A percentile compares a stretch with the other conserved stretches of the same genome.
Conservation (phyloP, 2,329 filamentous ascomycete genomes). For the Xylaria sp. region DNA sequence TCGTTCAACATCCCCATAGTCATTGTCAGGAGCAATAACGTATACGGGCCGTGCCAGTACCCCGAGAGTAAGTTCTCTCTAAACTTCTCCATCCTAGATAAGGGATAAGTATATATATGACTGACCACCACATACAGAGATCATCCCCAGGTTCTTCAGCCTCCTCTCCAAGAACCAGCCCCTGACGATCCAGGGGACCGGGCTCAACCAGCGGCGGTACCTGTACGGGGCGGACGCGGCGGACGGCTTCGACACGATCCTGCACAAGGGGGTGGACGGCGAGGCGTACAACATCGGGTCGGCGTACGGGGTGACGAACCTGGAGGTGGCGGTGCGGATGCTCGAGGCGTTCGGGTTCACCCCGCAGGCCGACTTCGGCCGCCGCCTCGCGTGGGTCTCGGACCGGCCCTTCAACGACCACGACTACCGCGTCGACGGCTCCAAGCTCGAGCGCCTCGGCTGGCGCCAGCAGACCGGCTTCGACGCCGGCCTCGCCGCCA, state of each 20-base stretch:
- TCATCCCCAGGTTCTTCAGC: neutral
- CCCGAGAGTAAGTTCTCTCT: conserved; percentile 2
- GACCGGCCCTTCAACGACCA: conserved; percentile 2
- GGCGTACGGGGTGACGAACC: neutral
- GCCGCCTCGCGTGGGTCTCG: neutral
- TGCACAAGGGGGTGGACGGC: neutral
- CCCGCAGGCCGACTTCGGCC: neutral
- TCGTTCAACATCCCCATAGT: conserved; percentile 1
- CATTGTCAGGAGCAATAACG: conserved; percentile 2
- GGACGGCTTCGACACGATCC: conserved; percentile 3
- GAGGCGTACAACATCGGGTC: conserved; percentile 4
- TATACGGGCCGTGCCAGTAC: conserved; percentile 1
- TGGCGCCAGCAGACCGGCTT: neutral
- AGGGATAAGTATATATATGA: neutral
- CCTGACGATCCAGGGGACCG: conserved; percentile 1
- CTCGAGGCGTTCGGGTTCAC: neutral
- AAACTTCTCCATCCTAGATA: neutral
- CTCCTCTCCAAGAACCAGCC: neutral
- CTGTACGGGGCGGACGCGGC: conserved; percentile 1
- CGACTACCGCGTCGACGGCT: conserved; percentile 1
- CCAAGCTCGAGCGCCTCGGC: neutral
- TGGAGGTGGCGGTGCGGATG: conserved; percentile 1
- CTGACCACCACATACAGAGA: neutral
- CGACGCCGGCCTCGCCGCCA: neutral
- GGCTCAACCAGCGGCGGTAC: conserved; percentile 1